Evolutionary conservation across 371 early-diverging fungal species (phyloP).

Genomic region (Mucor piriformis): DNA sequence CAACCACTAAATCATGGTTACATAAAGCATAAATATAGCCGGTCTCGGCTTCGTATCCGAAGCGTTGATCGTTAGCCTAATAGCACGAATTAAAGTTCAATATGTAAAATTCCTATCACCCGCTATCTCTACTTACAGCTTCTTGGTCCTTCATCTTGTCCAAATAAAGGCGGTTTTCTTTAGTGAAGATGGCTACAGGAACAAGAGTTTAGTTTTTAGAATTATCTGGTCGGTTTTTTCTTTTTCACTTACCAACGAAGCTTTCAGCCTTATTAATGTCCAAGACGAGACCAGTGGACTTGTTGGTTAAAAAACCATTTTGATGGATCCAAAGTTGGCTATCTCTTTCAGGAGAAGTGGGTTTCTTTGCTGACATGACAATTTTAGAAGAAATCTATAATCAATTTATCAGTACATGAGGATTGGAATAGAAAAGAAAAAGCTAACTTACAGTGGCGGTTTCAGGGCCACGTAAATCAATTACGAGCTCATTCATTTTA

Average conservation of each 20-base stretch:
- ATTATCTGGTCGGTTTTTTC: neutral
- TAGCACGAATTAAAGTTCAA: neutral
- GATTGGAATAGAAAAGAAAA: too few relatives aligned
- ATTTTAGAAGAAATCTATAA: conserved; percentile 33
- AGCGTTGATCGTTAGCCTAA: conserved; percentile 35
- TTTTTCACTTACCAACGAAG: conserved; percentile 32
- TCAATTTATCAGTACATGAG: too few relatives aligned
- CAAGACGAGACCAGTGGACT: conserved; percentile 37
- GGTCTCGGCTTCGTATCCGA: conserved; percentile 30
- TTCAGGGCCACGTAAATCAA: conserved; percentile 32
- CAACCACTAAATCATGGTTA: conserved; percentile 26
- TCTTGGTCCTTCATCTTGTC: conserved; percentile 47
- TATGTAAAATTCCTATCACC: neutral
- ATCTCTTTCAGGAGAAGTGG: conserved; percentile 40
- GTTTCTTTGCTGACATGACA: conserved; percentile 37
- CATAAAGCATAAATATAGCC: conserved; percentile 34
- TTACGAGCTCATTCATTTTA: conserved; percentile 36
- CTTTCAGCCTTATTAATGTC: conserved; percentile 42
- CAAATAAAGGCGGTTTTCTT: conserved; percentile 39
- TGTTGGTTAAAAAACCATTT: conserved; percentile 49
- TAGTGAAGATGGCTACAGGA: conserved; percentile 40
- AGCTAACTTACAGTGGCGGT: conserved; percentile 18
- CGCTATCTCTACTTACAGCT: conserved; percentile 24
- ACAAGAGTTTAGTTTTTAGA: neutral
- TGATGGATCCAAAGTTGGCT: conserved; percentile 50